Percentiles rank a stretch among this genome's conserved stretches.
These are phyloP conservation scores for Biscogniauxia marginata DNA, from an alignment of 2,329 filamentous ascomycete species.

Conservation along the genomic window DNA sequence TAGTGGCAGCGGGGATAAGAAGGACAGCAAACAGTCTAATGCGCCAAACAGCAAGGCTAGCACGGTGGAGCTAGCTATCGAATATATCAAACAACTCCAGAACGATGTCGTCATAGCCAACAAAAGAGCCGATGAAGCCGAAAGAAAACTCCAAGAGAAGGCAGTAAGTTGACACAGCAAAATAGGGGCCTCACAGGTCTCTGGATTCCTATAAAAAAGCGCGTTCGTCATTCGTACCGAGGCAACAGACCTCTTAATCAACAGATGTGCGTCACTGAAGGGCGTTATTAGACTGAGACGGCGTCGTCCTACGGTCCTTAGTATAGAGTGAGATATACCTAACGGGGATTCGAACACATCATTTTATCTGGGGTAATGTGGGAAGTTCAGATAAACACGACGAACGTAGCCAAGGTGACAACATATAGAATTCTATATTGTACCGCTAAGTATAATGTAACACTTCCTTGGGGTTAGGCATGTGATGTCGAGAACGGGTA, in stretches of 20 bases:
- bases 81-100: slow-evolving; percentile 87
- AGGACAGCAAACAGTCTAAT: slow-evolving; percentile 40
- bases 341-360: not conserved
- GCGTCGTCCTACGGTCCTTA: not conserved
- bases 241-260: not conserved
- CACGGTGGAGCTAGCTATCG: slow-evolving; percentile 95
- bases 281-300: no score
- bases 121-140: slow-evolving; percentile 61
- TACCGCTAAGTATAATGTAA: not conserved
- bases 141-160: slow-evolving; percentile 53
- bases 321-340: not conserved
- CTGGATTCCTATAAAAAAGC: not conserved
- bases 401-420: not conserved
- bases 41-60: slow-evolving; percentile 87
- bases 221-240: not conserved
- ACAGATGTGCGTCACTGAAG: not conserved
- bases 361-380: not conserved
- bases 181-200: no score
- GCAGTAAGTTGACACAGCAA: slow-evolving; percentile 12
- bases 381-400: not conserved
- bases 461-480: not conserved
- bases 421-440: not conserved
- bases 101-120: slow-evolving; percentile 67
- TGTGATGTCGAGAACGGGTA: not conserved
- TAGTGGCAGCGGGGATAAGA: slow-evolving; percentile 42